Conservation (phyloP, 2,329 filamentous ascomycete species). For the Penicillium sp. region DNA sequence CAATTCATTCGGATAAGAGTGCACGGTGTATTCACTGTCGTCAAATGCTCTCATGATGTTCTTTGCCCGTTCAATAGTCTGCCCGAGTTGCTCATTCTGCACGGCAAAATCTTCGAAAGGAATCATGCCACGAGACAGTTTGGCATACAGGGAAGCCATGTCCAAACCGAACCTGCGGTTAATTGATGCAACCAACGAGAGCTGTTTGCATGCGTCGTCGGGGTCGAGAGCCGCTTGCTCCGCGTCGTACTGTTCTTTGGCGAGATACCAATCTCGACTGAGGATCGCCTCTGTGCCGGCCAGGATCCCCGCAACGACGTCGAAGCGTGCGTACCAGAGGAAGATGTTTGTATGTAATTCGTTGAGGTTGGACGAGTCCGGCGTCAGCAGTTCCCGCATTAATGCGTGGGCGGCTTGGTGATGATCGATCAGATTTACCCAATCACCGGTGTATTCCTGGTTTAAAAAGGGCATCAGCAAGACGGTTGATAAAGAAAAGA, state of each 20-base stretch:
- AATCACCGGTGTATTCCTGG: slow-evolving; percentile 94
- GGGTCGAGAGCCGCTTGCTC: slow-evolving; percentile 61
- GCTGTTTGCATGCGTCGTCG: slow-evolving; percentile 62
- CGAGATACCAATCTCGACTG: slow-evolving; percentile 73
- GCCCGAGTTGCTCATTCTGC: slow-evolving; percentile 59
- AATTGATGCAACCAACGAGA: slow-evolving; percentile 65
- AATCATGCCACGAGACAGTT: slow-evolving; percentile 64
- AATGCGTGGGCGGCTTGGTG: slow-evolving; percentile 86
- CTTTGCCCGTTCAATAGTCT: slow-evolving; percentile 42
- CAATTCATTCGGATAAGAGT: slow-evolving; percentile 58
- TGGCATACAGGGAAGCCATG: slow-evolving; percentile 74
- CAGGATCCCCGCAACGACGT: slow-evolving; percentile 79
- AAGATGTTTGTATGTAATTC: slow-evolving; percentile 71
- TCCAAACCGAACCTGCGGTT: slow-evolving; percentile 75
- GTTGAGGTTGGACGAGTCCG: slow-evolving; percentile 70
- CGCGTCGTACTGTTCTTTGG: slow-evolving; percentile 62
- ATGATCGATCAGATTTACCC: slow-evolving; percentile 89
- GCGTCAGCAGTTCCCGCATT: slow-evolving; percentile 73
- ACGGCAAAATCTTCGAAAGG: slow-evolving; percentile 62
- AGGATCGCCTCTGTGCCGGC: slow-evolving; percentile 74
- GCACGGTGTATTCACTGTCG: slow-evolving; percentile 63
- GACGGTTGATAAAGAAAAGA: neutral
- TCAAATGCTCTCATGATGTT: slow-evolving; percentile 62
- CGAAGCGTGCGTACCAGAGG: slow-evolving; percentile 88
- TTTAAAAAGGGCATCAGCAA: slow-evolving; percentile 1